Evolutionary conservation across 805 yeast genomes (phyloP).

Genomic region (Wickerhamomyces ciferrii): DNA sequence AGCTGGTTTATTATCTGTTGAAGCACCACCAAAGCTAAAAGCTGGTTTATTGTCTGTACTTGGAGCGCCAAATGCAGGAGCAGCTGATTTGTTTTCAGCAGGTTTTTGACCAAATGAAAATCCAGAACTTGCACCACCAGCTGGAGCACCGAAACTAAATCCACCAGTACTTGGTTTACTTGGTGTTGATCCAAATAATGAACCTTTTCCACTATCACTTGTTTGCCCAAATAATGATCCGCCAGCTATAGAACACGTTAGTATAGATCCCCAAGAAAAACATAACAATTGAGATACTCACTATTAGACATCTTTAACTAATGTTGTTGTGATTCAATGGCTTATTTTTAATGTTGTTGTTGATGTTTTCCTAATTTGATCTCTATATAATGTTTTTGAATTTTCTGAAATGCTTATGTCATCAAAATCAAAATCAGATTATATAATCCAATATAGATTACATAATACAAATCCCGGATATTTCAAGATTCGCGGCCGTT

Average conservation of each 20-base stretch:
- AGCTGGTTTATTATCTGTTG: conserved; percentile 4
- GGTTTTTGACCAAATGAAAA: conserved; percentile 13
- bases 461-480: neutral
- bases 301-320: neutral
- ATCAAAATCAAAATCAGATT: neutral
- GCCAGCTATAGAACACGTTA: neutral
- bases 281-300: neutral
- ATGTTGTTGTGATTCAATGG: neutral
- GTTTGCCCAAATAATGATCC: conserved; percentile 16
- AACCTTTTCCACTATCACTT: conserved; percentile 15
- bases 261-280: neutral
- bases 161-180: conserved; percentile 12
- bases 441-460: neutral
- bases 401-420: neutral
- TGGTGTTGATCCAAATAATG: conserved; percentile 21
- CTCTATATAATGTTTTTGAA: neutral
- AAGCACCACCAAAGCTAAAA: neutral
- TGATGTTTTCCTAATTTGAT: neutral
- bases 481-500: neutral
- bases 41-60: neutral
- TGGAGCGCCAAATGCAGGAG: conserved; percentile 2
- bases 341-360: no score
- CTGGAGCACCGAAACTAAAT: conserved; percentile 5
- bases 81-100: conserved; percentile 1
- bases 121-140: conserved; percentile 10